Conservation (phyloP, 75 land plant genomes). For the Selaginella moellendorffii region DNA sequence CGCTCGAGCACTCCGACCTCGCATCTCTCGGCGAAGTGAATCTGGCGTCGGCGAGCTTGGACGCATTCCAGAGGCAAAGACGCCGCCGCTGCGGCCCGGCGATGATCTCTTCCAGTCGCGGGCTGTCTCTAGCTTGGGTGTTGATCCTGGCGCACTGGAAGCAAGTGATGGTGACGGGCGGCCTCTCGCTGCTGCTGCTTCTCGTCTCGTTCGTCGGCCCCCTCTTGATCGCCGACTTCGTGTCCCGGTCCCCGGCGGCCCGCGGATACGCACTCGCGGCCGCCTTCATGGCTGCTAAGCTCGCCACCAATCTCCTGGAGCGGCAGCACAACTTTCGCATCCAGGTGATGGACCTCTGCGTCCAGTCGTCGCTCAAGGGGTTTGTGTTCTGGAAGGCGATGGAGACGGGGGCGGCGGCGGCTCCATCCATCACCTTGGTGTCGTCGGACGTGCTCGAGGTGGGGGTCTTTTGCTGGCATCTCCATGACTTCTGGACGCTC, state of each 20-base stretch:
- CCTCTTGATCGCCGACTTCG: slow-evolving; percentile 38
- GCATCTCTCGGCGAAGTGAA: no score
- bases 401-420: slow-evolving; percentile 32
- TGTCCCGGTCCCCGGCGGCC: slow-evolving; percentile 22
- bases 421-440: slow-evolving; percentile 34
- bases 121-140: no score
- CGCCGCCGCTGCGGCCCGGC: no score
- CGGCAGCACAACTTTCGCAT: slow-evolving; percentile 30
- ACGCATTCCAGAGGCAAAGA: no score
- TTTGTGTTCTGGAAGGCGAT: slow-evolving; percentile 43
- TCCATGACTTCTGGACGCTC: slow-evolving; percentile 47
- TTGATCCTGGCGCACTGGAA: no score
- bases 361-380: slow-evolving; percentile 29
- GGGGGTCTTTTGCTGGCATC: slow-evolving; percentile 36
- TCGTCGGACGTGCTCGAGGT: slow-evolving; percentile 45
- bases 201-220: slow-evolving; percentile 51
- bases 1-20: no score
- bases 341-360: slow-evolving; percentile 24
- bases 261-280: slow-evolving; percentile 32
- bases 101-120: no score
- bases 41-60: no score
- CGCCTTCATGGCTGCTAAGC: slow-evolving; percentile 31
- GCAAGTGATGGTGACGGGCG: no score
- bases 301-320: slow-evolving; percentile 35
- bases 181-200: no score